A percentile compares a stretch with the other conserved stretches of the same genome.
Conservation (phyloP, 2,329 filamentous ascomycete species). For the Ceratocystis alfenasii region DNA sequence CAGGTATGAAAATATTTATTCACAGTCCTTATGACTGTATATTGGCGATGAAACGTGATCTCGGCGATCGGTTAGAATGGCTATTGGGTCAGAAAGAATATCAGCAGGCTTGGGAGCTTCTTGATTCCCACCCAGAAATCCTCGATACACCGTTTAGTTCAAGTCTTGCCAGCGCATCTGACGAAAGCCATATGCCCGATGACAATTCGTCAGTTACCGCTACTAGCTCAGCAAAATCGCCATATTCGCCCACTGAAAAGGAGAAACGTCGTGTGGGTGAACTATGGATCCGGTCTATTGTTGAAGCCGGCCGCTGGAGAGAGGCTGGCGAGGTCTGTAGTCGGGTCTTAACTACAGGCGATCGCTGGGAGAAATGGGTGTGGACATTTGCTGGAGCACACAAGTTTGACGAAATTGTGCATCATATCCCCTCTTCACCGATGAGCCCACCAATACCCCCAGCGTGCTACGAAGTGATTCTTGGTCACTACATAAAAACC, state of each 20-base stretch:
- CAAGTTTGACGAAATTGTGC: conserved; percentile 80
- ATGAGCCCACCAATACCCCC: conserved; percentile 68
- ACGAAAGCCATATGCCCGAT: conserved; percentile 33
- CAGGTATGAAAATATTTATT: conserved; percentile 67
- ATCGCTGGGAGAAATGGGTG: conserved; percentile 91
- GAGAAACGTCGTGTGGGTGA: conserved; percentile 89
- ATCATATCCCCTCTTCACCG: conserved; percentile 66
- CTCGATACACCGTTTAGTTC: conserved; percentile 35
- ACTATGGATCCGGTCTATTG: conserved; percentile 79
- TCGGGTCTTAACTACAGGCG: conserved; percentile 65
- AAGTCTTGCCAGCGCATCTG: conserved; percentile 42
- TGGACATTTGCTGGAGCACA: conserved; percentile 79
- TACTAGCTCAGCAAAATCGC: conserved; percentile 34
- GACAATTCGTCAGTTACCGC: conserved; percentile 39
- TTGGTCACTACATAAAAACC: conserved; percentile 74
- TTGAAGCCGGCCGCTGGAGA: conserved; percentile 61
- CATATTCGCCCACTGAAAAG: conserved; percentile 52
- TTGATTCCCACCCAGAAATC: conserved; percentile 77
- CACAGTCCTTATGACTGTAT: conserved; percentile 95
- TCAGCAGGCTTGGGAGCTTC: conserved; percentile 73
- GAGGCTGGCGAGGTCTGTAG: conserved; percentile 69
- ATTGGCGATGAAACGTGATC: conserved; percentile 75
- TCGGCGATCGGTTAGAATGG: conserved; percentile 78
- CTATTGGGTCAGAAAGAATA: conserved; percentile 70
- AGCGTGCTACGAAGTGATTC: conserved; percentile 75